These are phyloP conservation scores for Teunomyces kruisii DNA, from an alignment of 805 yeast genomes.

Conservation along the genomic window DNA sequence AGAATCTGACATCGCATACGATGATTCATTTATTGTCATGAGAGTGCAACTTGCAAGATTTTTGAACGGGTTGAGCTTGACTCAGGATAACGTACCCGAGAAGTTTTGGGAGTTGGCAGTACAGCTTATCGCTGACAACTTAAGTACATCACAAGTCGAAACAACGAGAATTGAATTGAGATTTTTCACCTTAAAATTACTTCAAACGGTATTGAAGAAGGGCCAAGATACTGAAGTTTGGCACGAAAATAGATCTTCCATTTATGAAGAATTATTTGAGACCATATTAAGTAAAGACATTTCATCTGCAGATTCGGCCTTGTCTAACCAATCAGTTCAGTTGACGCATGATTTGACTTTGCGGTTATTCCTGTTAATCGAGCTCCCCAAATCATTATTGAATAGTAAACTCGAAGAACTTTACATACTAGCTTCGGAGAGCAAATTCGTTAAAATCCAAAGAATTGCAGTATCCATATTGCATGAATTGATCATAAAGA, in stretches of 20 bases:
- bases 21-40: constrained; percentile 48
- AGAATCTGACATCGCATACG: constrained; percentile 62
- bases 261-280: constrained; percentile 46
- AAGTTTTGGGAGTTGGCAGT: constrained; percentile 37
- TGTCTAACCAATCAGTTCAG: constrained; percentile 29
- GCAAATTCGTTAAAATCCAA: constrained; percentile 31
- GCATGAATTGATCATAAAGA: constrained; percentile 36
- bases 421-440: constrained; percentile 26
- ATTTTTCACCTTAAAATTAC: constrained; percentile 45
- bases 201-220: constrained; percentile 1
- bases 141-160: constrained; percentile 41
- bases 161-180: constrained; percentile 43
- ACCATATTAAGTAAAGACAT: constrained; percentile 30
- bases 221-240: constrained; percentile 20
- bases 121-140: constrained; percentile 43
- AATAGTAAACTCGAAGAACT: constrained; percentile 33
- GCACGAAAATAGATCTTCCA: constrained; percentile 34
- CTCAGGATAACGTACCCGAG: constrained; percentile 22
- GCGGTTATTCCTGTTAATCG: constrained; percentile 22
- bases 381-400: constrained; percentile 28
- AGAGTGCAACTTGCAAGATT: constrained; percentile 54
- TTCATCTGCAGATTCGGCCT: constrained; percentile 16
- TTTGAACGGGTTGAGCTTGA: constrained; percentile 24
- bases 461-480: constrained; percentile 45
- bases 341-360: constrained; percentile 37